These are phyloP conservation scores for Aspergillus sp. DNA, from an alignment of 2,329 filamentous ascomycete genomes.

Conservation along the genomic window DNA sequence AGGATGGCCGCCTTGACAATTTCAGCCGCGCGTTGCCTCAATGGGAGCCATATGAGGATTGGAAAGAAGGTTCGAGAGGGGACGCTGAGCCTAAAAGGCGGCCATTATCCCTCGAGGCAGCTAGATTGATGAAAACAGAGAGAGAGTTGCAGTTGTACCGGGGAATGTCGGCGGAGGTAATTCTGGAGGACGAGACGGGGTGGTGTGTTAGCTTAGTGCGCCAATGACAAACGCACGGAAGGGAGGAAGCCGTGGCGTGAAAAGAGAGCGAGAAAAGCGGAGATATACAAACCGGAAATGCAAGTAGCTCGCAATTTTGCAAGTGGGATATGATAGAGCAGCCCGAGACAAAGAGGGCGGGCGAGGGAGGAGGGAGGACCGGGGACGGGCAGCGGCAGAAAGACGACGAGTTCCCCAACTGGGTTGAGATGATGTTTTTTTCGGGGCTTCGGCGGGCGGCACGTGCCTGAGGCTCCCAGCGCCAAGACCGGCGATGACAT, in stretches of 20 bases:
- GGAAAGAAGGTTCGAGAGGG: conserved; percentile 21
- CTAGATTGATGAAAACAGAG: background rate
- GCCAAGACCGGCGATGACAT: conserved; percentile 26
- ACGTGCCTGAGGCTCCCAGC: conserved; percentile 27
- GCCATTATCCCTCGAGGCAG: conserved; percentile 34
- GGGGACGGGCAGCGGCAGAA: conserved; percentile 12
- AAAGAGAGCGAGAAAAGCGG: conserved; percentile 1
- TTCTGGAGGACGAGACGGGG: conserved; percentile 2
- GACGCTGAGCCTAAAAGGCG: conserved; percentile 29
- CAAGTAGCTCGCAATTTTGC: conserved; percentile 20
- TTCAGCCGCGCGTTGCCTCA: conserved; percentile 41
- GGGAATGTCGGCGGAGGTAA: conserved; percentile 4
- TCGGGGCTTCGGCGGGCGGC: conserved; percentile 14
- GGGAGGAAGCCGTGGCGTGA: conserved; percentile 7
- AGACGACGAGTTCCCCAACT: conserved; percentile 19
- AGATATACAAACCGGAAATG: background rate
- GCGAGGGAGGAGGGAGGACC: conserved; percentile 7
- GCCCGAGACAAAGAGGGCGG: conserved; percentile 6
- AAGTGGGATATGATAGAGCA: background rate
- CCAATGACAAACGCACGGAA: background rate
- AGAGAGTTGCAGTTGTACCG: background rate
- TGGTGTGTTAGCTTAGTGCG: conserved; percentile 9
- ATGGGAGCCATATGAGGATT: conserved; percentile 41
- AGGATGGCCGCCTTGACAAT: conserved; percentile 33
- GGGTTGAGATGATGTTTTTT: conserved; percentile 31